phyloP scores from a whole-genome alignment of 805 yeast genomes.

The Candida manassasensis region DNA sequence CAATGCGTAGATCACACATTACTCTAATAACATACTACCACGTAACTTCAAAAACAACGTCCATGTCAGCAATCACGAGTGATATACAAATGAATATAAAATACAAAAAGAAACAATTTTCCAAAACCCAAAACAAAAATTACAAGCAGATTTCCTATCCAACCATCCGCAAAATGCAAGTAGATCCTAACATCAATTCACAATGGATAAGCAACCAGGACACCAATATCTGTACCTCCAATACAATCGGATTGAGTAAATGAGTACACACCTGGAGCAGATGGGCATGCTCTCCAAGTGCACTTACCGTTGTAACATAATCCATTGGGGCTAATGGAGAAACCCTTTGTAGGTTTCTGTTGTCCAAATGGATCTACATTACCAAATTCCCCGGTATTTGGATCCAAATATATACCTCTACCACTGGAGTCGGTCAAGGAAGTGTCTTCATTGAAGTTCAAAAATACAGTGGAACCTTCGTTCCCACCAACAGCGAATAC shows the following conservation, averaged over 20 bases:
- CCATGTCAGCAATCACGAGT: too few species aligned
- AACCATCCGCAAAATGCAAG: too few species aligned
- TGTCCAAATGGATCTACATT: conserved; percentile 24
- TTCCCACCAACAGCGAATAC: conserved; percentile 28
- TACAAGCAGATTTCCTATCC: too few species aligned
- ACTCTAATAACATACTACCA: too few species aligned
- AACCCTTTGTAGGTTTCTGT: conserved; percentile 32
- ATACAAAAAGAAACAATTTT: too few species aligned
- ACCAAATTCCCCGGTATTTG: conserved; percentile 26
- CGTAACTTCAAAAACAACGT: too few species aligned
- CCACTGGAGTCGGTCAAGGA: conserved; percentile 23
- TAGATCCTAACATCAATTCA: too few species aligned
- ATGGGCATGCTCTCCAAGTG: conserved; percentile 35
- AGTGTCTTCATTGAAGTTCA: conserved; percentile 19
- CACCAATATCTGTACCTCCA: conserved; percentile 21
- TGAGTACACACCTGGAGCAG: conserved; percentile 18
- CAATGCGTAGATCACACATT: too few species aligned
- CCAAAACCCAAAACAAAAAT: too few species aligned
- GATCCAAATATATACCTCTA: conserved; percentile 21
- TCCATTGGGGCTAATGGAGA: conserved; percentile 32
- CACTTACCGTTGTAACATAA: conserved; percentile 28
- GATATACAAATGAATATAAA: too few species aligned
- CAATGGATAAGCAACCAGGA: not conserved
- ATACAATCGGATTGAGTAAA: conserved; percentile 21
- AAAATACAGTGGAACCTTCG: conserved; percentile 18